These are phyloP conservation scores for Peronospora destructor DNA, from an alignment of 352 stramenopile genomes.

Conservation along the genomic window DNA sequence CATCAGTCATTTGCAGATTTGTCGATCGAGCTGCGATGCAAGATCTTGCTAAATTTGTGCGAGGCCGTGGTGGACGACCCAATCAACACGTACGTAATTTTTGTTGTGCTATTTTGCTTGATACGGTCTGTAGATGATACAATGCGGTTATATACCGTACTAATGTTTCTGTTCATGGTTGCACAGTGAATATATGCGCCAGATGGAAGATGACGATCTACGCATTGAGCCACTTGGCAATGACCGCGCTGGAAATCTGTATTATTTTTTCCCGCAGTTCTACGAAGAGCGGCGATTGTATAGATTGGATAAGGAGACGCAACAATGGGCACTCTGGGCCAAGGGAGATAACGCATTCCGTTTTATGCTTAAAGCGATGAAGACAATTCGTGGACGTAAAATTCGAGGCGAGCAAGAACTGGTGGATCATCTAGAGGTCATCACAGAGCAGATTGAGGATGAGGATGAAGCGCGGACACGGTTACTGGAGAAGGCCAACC, in stretches of 20 bases:
- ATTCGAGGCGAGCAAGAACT: conserved; percentile 67
- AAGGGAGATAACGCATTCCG: conserved; percentile 66
- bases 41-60: conserved; percentile 77
- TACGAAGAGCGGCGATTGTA: conserved; percentile 81
- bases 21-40: conserved; percentile 62
- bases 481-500: conserved; percentile 66
- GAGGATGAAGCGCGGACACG: conserved; percentile 43
- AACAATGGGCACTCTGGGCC: conserved; percentile 67
- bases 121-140: conserved; percentile 1
- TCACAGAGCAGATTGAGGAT: conserved; percentile 72
- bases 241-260: conserved; percentile 67
- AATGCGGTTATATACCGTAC: neutral
- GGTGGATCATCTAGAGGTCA: conserved; percentile 69
- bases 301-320: conserved; percentile 37
- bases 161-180: neutral
- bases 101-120: neutral
- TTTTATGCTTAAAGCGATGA: conserved; percentile 50
- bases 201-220: conserved; percentile 85
- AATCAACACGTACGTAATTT: conserved; percentile 49
- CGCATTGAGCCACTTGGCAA: conserved; percentile 65
- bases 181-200: conserved; percentile 66
- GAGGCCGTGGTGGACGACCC: conserved; percentile 77
- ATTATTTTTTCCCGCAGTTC: conserved; percentile 84
- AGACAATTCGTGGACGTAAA: conserved; percentile 54
- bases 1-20: conserved; percentile 72